These are phyloP conservation scores for Taphrina confusa DNA, from an alignment of 1,139 yeast genomes.

Conservation along the genomic window DNA sequence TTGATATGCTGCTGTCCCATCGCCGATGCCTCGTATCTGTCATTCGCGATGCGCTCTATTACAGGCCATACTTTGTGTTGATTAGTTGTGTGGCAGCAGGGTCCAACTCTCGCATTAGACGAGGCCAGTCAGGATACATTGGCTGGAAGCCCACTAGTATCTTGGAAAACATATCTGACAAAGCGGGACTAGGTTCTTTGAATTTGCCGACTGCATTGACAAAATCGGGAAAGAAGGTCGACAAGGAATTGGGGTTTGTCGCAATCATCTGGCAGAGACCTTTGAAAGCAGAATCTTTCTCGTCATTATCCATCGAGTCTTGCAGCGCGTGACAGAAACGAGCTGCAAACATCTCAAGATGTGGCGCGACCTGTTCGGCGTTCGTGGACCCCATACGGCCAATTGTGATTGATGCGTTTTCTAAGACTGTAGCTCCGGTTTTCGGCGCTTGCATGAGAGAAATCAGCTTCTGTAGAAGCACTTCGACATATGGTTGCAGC, in stretches of 20 bases:
- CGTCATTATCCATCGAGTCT: constrained; percentile 70
- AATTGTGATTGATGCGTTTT: constrained; percentile 87
- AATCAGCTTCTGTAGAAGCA: constrained; percentile 62
- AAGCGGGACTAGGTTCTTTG: constrained; percentile 48
- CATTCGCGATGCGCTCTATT: not conserved
- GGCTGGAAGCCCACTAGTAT: constrained; percentile 34
- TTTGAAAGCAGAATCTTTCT: constrained; percentile 73
- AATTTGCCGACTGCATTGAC: constrained; percentile 67
- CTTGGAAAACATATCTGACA: constrained; percentile 43
- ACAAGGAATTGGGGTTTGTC: constrained; percentile 66
- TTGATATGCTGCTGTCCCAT: not conserved
- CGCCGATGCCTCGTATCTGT: constrained; percentile 7
- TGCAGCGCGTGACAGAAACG: constrained; percentile 70
- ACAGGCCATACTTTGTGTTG: constrained; percentile 22
- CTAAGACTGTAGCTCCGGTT: constrained; percentile 62
- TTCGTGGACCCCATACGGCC: constrained; percentile 80
- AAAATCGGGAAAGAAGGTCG: constrained; percentile 57
- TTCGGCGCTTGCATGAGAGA: constrained; percentile 60
- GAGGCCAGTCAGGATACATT: constrained; percentile 27
- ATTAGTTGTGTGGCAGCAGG: constrained; percentile 22
- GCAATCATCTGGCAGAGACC: constrained; percentile 73
- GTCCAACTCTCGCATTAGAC: constrained; percentile 21
- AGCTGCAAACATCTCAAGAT: constrained; percentile 58
- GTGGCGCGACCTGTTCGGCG: constrained; percentile 61
- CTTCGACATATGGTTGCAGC: constrained; percentile 62